Evolutionary conservation across 495 filamentous ascomycete species (phyloP).

Genomic region (Tuber brumale): DNA sequence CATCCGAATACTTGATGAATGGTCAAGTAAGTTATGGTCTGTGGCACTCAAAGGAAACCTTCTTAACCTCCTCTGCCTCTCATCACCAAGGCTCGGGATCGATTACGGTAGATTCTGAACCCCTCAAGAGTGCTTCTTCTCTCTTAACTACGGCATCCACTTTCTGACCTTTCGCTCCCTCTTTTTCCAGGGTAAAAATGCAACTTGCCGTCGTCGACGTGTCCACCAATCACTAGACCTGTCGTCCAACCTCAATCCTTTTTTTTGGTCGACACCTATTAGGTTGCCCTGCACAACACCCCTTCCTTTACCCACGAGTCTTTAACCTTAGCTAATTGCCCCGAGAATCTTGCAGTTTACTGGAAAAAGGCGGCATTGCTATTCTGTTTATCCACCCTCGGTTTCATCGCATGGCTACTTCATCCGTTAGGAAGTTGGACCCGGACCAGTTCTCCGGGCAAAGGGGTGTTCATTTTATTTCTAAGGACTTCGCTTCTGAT

Average conservation of each 20-base stretch:
- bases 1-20: no score
- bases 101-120: background rate
- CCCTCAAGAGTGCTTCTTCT: background rate
- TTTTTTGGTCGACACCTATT: constrained; percentile 1
- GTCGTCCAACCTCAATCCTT: background rate
- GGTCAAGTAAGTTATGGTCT: no score
- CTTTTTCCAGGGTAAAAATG: background rate
- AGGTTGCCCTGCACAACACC: background rate
- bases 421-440: constrained; percentile 1
- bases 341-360: background rate
- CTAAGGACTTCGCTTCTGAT: constrained; percentile 5
- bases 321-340: background rate
- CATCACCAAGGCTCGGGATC: background rate
- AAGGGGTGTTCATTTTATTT: background rate
- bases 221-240: background rate
- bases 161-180: background rate
- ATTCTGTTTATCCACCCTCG: background rate
- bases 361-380: background rate
- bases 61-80: background rate
- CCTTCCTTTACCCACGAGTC: background rate
- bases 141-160: background rate
- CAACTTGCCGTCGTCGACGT: background rate
- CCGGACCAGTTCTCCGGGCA: background rate
- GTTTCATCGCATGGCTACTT: background rate
- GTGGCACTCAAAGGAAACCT: background rate